Evolutionary conservation across 495 filamentous ascomycete species (phyloP), one percentile per base, ranked within the genome.

Genomic region (Penicillium coprophilum): DNA sequence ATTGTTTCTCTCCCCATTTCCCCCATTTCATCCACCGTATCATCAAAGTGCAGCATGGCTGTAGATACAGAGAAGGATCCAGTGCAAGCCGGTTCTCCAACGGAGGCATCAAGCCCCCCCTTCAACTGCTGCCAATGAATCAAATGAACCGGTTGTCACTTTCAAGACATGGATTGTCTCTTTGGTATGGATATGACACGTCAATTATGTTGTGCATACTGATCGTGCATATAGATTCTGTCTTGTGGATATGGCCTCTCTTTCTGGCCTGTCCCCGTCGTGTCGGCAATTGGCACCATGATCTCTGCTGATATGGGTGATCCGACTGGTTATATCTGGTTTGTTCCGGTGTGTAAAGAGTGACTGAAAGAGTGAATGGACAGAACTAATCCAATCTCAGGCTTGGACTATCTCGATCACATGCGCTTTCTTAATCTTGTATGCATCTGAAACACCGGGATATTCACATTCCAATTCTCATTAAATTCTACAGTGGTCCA

Each of bases 161-260:
- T 41, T 65, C 3, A 67, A 60, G 32, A 67, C 65, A 45, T 67
- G 65, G 65, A 59, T 67, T 51, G 62, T 67, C 17, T 46, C 59
- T 41, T 48, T 30, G 43, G 62, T 67, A 62, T 19, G 57, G 19
- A 12, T 54, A 10, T 21, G 31, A n/a, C 46, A 20, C 34, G 19
- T 32, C 44, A n/a, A 44, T 6, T 39, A 19, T 17, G 4, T 4
- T 11, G 23, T 10, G 19, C 6, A 23, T 23, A 8, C 28, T 45
- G 2, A 62, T 34, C 0, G 8, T 46, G n/a, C 4, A 6, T n/a
- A 40, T 58, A 67, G 65, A 63, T 67, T 43, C 54, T 67, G 2
- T 65, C 65, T 13, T 67, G 65, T n/a, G 62, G 59, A 12, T 67
- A 67, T 59, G 65, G 65, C 43, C 59, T 67, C 0, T 67, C 65